These are phyloP conservation scores for Coniella lustricola DNA, from an alignment of 2,329 filamentous ascomycete genomes.

Conservation along the genomic window DNA sequence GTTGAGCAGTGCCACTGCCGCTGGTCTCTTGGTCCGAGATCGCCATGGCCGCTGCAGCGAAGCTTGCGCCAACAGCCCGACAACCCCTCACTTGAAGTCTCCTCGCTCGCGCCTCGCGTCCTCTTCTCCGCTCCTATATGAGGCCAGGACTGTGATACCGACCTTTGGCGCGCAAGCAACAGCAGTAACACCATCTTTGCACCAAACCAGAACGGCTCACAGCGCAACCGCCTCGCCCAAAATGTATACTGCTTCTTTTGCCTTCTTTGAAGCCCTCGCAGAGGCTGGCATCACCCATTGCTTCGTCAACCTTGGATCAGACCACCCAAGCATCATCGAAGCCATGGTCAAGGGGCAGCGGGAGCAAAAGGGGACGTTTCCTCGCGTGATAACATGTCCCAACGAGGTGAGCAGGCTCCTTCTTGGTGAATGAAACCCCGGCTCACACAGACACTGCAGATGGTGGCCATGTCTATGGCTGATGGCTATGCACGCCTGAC, in stretches of 20 bases:
- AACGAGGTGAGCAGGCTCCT: constrained; percentile 53
- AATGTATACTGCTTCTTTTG: constrained; percentile 69
- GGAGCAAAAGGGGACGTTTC: constrained; percentile 55
- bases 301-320: constrained; percentile 53
- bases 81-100: neutral
- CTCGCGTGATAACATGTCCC: constrained; percentile 63
- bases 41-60: neutral
- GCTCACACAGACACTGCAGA: constrained; percentile 34
- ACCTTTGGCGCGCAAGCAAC: neutral
- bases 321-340: constrained; percentile 65
- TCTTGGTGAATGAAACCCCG: no score
- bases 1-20: neutral
- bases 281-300: constrained; percentile 56
- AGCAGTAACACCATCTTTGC: neutral
- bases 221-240: constrained; percentile 18
- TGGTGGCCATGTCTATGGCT: constrained; percentile 71
- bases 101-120: neutral
- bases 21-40: constrained; percentile 6
- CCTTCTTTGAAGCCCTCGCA: constrained; percentile 77
- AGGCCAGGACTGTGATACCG: neutral
- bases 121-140: neutral
- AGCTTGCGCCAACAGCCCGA: neutral
- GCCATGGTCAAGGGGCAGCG: constrained; percentile 67
- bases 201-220: neutral
- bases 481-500: constrained; percentile 65